These are phyloP conservation scores for Mycosarcoma maydis DNA, from an alignment of 1,284 basidiomycete genomes.

Conservation along the genomic window DNA sequence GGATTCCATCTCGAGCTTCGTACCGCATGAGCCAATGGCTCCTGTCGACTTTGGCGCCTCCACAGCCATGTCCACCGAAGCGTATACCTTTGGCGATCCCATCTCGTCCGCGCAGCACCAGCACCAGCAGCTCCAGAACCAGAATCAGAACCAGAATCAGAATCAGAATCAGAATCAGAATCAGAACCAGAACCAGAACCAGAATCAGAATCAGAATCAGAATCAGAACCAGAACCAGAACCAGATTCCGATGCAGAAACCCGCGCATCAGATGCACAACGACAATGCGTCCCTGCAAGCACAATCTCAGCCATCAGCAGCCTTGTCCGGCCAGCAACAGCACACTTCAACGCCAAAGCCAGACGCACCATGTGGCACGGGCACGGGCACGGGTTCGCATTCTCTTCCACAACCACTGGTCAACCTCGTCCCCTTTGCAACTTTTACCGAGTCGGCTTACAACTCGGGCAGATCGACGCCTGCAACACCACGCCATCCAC, in stretches of 20 bases:
- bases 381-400: constrained; percentile 5
- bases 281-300: background rate
- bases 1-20: constrained; percentile 46
- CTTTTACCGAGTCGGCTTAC: constrained; percentile 35
- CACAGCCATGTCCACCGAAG: constrained; percentile 9
- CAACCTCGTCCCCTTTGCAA: constrained; percentile 34
- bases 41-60: constrained; percentile 9
- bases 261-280: constrained; percentile 5
- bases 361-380: background rate
- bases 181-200: too few relatives aligned
- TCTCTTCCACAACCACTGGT: constrained; percentile 18
- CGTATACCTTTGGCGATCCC: constrained; percentile 18
- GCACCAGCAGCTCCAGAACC: constrained; percentile 10
- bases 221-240: background rate
- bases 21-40: constrained; percentile 35
- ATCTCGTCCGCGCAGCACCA: constrained; percentile 6
- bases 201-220: too few relatives aligned
- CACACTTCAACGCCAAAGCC: constrained; percentile 1
- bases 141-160: too few relatives aligned
- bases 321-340: constrained; percentile 7
- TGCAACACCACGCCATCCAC: constrained; percentile 25
- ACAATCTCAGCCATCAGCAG: background rate
- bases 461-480: constrained; percentile 41
- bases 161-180: too few relatives aligned
- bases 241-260: too few relatives aligned